phyloP scores from a whole-genome alignment of 2,329 filamentous ascomycete genomes.

The Diplodia seriata region DNA sequence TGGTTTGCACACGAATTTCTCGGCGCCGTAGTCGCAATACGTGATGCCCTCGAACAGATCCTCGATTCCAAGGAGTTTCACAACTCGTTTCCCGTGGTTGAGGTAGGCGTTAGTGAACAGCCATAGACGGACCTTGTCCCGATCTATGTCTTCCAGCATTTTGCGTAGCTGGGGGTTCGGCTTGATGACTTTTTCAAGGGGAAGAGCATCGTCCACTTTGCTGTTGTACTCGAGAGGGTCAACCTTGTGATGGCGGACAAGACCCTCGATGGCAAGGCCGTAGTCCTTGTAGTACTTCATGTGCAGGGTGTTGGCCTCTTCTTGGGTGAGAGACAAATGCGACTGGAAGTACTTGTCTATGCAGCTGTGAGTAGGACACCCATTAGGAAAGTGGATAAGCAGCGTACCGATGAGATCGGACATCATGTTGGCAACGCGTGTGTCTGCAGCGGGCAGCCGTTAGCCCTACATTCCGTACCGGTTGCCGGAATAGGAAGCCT shows the following conservation, averaged over 20 bases:
- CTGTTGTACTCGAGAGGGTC: slow-evolving; percentile 93
- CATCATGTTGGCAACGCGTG: slow-evolving; percentile 89
- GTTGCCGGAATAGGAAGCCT: slow-evolving; percentile 51
- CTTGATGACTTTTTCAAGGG: slow-evolving; percentile 82
- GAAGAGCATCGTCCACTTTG: slow-evolving; percentile 93
- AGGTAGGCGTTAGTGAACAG: slow-evolving; percentile 96
- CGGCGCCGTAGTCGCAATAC: slow-evolving; percentile 83
- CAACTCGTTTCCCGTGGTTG: slow-evolving; percentile 82
- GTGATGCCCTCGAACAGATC: slow-evolving; percentile 95
- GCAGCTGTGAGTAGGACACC: slow-evolving; percentile 64
- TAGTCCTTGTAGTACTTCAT: slow-evolving; percentile 94
- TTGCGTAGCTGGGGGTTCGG: slow-evolving; percentile 76
- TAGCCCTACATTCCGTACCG: slow-evolving; percentile 13
- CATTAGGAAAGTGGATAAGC: not conserved
- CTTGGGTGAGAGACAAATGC: slow-evolving; percentile 74
- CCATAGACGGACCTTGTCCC: slow-evolving; percentile 84
- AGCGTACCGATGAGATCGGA: slow-evolving; percentile 71
- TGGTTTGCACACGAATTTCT: slow-evolving; percentile 86
- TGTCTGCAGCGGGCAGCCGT: slow-evolving; percentile 58
- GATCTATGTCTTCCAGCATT: slow-evolving; percentile 83
- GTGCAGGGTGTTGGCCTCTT: slow-evolving; percentile 87
- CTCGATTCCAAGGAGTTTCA: slow-evolving; percentile 79
- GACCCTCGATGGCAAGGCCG: slow-evolving; percentile 93
- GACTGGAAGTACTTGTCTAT: slow-evolving; percentile 66
- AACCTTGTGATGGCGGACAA: slow-evolving; percentile 93